Evolutionary conservation across 192 early-diverging fungal genomes (phyloP), one percentile per base, ranked within the genome.

Genomic region (Coemansia sp.): DNA sequence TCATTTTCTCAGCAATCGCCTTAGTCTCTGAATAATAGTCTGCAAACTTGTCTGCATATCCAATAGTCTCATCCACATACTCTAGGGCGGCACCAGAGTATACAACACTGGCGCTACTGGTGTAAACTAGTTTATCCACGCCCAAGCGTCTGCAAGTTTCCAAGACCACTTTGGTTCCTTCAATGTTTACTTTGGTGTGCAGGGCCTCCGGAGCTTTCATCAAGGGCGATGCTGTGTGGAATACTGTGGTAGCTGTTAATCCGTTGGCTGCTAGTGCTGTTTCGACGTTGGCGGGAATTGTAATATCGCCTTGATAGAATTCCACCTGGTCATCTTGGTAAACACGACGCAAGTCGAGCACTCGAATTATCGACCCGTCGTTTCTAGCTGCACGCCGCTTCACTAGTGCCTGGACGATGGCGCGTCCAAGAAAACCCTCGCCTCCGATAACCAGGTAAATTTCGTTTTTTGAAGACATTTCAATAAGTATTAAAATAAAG

Each of bases 11-110:
- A 23, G 78, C 87, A 15, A 63, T 43, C 0, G 85, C 65, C 71
- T 98, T 98, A 23, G 92, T 90, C 67, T 93, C 91, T 34, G 91
- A 88, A 60, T 98, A 98, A n/a, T 86, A 81, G 75, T 98, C 92
- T 53, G 91, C 84, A 57, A 80, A 80, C 26, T 65, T 55, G 40
- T 79, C 65, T 27, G 89, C 87, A 69, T 93, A 93, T 7, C 84
- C 86, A 10, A 76, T 63, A 2, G 67, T 77, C 66, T 97, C 95
- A 38, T 91, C 87, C 5, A 86, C 91, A 46, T 94, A 87, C 10
- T 82, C 76, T 49, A 98, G 70, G 2, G 61, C 55, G 30, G 75
- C 53, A 0, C 92, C 93, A 45, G 87, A 84, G 43, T 83, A 91
- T 4, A 93, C 83, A n/a, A 98, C 95, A 72, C 90, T 88, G 15